phyloP scores from a whole-genome alignment of 306 rosid genomes.

The Senna siamea region DNA sequence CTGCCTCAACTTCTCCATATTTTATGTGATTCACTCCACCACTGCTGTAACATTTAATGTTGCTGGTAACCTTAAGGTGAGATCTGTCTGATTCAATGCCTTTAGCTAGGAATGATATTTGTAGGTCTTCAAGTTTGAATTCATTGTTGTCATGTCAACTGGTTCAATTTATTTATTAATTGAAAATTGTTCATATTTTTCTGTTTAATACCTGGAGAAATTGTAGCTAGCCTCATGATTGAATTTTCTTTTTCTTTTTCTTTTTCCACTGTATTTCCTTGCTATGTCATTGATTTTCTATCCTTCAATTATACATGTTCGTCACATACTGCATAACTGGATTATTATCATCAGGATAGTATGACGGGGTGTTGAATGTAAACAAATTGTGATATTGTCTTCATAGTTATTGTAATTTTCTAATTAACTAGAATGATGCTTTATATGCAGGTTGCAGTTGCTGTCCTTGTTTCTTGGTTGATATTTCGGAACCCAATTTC shows the following conservation, averaged over 20 bases:
- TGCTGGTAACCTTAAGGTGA: slow-evolving; percentile 98
- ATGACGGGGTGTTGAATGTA: not conserved
- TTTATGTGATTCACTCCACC: slow-evolving; percentile 95
- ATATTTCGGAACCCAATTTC: slow-evolving; percentile 95
- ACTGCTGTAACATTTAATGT: slow-evolving; percentile 97
- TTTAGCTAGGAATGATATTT: slow-evolving; percentile 1
- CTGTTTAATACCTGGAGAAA: not conserved
- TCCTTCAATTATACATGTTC: not conserved
- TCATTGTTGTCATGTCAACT: not conserved
- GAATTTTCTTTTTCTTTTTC: not conserved
- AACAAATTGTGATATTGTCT: not conserved
- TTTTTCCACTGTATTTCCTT: not conserved
- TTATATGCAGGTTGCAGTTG: slow-evolving; percentile 84
- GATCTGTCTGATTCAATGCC: slow-evolving; percentile 33
- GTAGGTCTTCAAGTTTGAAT: slow-evolving; percentile 3
- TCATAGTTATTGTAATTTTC: not conserved
- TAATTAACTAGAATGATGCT: slow-evolving; percentile 15
- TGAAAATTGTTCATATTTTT: not conserved
- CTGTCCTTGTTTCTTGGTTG: slow-evolving; percentile 93
- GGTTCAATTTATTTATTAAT: not conserved
- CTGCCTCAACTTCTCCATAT: slow-evolving; percentile 96
- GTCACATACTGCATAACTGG: slow-evolving; percentile 1
- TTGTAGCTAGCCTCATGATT: not conserved
- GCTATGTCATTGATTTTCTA: slow-evolving; percentile 21
- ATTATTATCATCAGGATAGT: slow-evolving; percentile 1